Base-by-base conservation (phyloP, 306 rosid species). In the Ammopiptanthus mongolicus region DNA sequence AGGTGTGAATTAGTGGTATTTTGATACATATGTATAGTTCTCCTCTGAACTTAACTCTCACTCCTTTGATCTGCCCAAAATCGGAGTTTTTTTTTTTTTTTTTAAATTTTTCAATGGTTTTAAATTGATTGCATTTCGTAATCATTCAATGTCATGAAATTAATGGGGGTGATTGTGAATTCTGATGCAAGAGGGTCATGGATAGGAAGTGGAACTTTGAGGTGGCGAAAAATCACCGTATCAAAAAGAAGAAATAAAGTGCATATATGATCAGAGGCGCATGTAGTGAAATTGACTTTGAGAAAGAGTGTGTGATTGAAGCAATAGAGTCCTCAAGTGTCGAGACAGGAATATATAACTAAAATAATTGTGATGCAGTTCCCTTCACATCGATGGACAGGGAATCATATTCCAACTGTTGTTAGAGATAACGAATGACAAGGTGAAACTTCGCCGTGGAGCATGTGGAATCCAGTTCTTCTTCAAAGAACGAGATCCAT, bases 401-500 rank as follows among this genome's bases (percentile, higher is more conserved):
- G 33, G 50, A 68, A 47, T 46, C 75, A 13, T 8, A 34, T 57
- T 37, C 22, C 23, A 55, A 9, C 21, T 36, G 39, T 13, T 51
- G 66, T 46, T 10, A 52, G 2, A 10, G 21, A 29, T n/a, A 73
- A 10, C 31, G 55, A 17, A 36, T 46, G 25, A 8, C 15, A 55
- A 17, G 42, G 19, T 58, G 55, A 53, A 58, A 58, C 34, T 69
- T 61, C n/a, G 10, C 1, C 0, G 21, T 3, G 36, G 62, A 9
- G 69, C 9, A 7, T 46, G 41, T 33, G 62, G 79, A 74, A 62
- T 74, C 77, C 17, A 37, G 34, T 70, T 70, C 82, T 37, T 18
- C 17, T 15, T 37, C 57, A 52, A 53, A 5, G 52, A 22, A 19
- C 6, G 0, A 13, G 0, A 64, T 19, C 3, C 10, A 9, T 12